Percentiles rank a stretch among this genome's conserved stretches.
Conservation (phyloP, 2,329 filamentous ascomycete species). For the Verticillium dahliae region DNA sequence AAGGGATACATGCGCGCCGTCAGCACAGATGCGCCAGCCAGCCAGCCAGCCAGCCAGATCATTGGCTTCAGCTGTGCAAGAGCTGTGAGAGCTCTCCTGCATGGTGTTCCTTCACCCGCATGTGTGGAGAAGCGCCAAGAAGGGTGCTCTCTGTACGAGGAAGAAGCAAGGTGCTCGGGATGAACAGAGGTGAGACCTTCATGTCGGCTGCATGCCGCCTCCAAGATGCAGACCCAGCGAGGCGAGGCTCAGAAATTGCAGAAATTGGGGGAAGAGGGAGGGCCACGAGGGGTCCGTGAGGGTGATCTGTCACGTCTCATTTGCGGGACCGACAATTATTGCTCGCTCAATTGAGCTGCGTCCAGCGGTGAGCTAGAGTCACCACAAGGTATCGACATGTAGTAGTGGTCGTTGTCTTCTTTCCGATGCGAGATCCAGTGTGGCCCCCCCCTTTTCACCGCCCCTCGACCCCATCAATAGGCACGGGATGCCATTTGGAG, state of each 20-base stretch:
- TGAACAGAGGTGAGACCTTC: neutral
- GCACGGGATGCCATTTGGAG: neutral
- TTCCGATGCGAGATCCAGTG: neutral
- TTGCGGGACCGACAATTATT: neutral
- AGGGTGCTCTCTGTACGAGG: neutral
- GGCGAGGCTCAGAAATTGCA: neutral
- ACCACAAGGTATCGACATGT: neutral
- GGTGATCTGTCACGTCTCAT: constrained; percentile 1
- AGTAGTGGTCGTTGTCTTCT: neutral
- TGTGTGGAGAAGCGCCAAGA: neutral
- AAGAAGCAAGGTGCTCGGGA: neutral
- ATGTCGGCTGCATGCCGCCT: neutral
- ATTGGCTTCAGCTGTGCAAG: neutral
- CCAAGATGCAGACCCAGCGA: neutral
- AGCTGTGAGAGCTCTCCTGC: neutral
- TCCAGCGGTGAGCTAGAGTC: neutral
- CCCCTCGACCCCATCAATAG: neutral
- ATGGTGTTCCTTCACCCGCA: neutral
- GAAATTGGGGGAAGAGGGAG: neutral
- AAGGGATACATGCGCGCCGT: neutral
- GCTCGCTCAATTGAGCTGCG: neutral
- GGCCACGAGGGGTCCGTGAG: neutral
- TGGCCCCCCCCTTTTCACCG: neutral
- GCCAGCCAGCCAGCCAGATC: neutral
- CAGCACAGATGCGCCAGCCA: neutral